Conservation (phyloP, 2,329 filamentous ascomycete genomes). For the Fonsecaea erecta region DNA sequence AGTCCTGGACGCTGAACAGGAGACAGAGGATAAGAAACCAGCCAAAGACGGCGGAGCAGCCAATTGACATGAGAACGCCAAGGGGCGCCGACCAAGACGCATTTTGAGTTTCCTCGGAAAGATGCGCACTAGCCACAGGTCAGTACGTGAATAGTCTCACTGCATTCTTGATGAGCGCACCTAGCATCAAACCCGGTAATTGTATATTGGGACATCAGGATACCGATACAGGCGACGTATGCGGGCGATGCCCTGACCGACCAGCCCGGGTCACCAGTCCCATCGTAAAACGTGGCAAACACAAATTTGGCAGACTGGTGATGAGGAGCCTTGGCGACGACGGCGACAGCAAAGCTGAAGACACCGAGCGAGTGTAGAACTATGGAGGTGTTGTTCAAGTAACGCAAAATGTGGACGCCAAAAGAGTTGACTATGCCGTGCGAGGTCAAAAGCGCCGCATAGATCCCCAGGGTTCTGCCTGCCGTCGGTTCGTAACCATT, state of each 20-base stretch:
- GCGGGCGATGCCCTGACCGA: conserved; percentile 57
- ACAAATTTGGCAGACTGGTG: conserved; percentile 62
- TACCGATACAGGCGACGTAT: conserved; percentile 60
- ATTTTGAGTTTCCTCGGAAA: conserved; percentile 62
- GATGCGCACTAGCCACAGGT: conserved; percentile 50
- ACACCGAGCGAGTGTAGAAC: conserved; percentile 60
- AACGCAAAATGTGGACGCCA: conserved; percentile 59
- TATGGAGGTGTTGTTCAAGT: conserved; percentile 63
- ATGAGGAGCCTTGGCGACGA: conserved; percentile 62
- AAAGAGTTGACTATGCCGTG: conserved; percentile 63
- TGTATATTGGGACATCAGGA: conserved; percentile 61
- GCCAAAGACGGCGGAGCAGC: conserved; percentile 62
- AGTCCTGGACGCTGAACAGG: conserved; percentile 64
- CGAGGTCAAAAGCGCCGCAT: conserved; percentile 60
- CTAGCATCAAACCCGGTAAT: conserved; percentile 46
- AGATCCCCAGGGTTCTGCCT: conserved; percentile 61
- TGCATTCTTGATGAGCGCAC: background rate
- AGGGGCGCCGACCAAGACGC: conserved; percentile 63
- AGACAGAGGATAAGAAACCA: conserved; percentile 64
- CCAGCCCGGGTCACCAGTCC: conserved; percentile 61
- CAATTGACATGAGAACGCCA: conserved; percentile 62
- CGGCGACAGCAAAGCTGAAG: conserved; percentile 58
- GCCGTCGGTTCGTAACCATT: conserved; percentile 53
- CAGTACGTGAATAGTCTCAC: background rate
- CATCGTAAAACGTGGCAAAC: conserved; percentile 59